phyloP scores from a whole-genome alignment of 2,329 filamentous ascomycete genomes.

The Aspergillus chevalieri region DNA sequence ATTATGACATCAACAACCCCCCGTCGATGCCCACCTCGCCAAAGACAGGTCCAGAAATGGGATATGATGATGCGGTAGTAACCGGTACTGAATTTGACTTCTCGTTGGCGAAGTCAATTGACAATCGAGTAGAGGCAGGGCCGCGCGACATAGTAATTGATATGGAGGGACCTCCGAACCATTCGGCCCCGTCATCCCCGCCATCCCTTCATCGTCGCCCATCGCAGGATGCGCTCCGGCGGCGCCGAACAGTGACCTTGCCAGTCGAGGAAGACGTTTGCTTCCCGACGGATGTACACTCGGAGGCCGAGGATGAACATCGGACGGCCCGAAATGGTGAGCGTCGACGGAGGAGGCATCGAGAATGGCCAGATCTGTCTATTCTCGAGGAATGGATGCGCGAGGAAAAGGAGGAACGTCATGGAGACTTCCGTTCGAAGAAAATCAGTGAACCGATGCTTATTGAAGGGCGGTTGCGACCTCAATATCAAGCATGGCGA shows the following conservation, averaged over 20 bases:
- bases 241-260: conserved; percentile 55
- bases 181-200: conserved; percentile 32
- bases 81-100: conserved; percentile 40
- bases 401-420: conserved; percentile 82
- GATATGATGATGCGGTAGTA: conserved; percentile 50
- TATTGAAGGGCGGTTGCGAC: conserved; percentile 80
- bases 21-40: conserved; percentile 58
- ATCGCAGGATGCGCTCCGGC: conserved; percentile 33
- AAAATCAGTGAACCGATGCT: conserved; percentile 91
- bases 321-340: conserved; percentile 43
- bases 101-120: conserved; percentile 27
- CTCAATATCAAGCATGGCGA: conserved; percentile 75
- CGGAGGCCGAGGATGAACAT: conserved; percentile 64
- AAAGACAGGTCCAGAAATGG: conserved; percentile 46
- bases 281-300: conserved; percentile 73
- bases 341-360: conserved; percentile 54
- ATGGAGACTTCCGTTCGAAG: conserved; percentile 75
- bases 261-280: conserved; percentile 83
- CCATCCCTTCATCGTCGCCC: conserved; percentile 33
- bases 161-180: conserved; percentile 30
- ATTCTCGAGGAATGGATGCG: conserved; percentile 84
- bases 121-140: conserved; percentile 27
- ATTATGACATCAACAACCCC: conserved; percentile 61
- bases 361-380: conserved; percentile 79
- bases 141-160: conserved; percentile 40